Base-by-base conservation (phyloP, 768 basidiomycete species). In the Leccinum obscurum region DNA sequence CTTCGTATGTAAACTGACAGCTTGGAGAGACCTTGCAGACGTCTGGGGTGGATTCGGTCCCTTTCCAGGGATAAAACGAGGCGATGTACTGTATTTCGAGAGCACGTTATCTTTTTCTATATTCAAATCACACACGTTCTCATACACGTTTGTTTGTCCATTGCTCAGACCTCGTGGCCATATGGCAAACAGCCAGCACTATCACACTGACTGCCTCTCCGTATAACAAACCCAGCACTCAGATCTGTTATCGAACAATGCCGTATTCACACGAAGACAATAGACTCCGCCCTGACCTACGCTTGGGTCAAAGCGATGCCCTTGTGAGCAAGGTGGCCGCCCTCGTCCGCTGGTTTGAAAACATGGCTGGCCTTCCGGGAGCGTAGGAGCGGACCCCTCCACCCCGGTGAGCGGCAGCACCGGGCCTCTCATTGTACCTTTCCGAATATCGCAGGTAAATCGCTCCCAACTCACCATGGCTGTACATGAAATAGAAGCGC, bases 171-270 rank as follows among this genome's bases (percentile, higher is more conserved):
- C 80, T 90, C 13, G 77, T 76, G 49, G 81, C 80, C 2, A 70
- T 76, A 9, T 81, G 77, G 68, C 81, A 84, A 61, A 67, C 77
- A 2, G 66, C 71, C 10, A 71, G 78, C 1, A 77, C 84, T 1
- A 72, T 83, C 52, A 77, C 78, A 3, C 74, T 92, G 28, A 84
- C 85, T 0, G 91, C 90, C 0, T 92, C 91, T 1, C 85, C 87
- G 13, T 81, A 84, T 64, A 80, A 86, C 26, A 83, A 81, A 52
- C 87, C 90, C 1, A 75, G 70, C 54, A 69, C 85, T 52, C 80
- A 86, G 63, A 86, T 93, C 15, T 93, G 92, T 69, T 93, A 88
- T 73, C 85, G 92, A 20, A 87, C 89, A 7, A 83, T 93, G 83
- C 88, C 90, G 2, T 80, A 82, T 63, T 77, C 80, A 1, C 78